Evolutionary conservation across 305 asterid genomes (phyloP).

Genomic region (Coffea humblotiana): DNA sequence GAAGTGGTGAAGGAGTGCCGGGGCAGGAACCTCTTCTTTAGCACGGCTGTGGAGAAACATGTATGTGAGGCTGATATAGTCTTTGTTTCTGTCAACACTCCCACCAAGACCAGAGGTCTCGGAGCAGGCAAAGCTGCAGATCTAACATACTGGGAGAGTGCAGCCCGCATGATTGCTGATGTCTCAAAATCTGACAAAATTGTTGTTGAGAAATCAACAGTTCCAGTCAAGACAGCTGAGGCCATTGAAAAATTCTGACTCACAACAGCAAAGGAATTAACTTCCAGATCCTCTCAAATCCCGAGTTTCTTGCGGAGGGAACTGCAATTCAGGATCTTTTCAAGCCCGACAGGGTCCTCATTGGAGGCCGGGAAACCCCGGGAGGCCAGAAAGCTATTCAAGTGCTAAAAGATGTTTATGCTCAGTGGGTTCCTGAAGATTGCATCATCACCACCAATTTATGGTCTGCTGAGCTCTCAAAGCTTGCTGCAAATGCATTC

Average conservation of each 20-base stretch:
- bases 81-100: conserved; percentile 85
- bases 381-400: conserved; percentile 76
- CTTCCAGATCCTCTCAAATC: conserved; percentile 83
- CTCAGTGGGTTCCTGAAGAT: conserved; percentile 83
- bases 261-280: conserved; percentile 89
- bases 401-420: conserved; percentile 66
- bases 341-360: conserved; percentile 82
- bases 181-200: conserved; percentile 86
- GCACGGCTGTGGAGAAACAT: conserved; percentile 91
- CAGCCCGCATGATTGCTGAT: conserved; percentile 97
- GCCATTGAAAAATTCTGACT: conserved; percentile 77
- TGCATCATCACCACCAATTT: conserved; percentile 71
- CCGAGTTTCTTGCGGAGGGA: conserved; percentile 90
- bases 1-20: conserved; percentile 89
- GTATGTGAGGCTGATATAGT: conserved; percentile 84
- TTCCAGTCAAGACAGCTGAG: conserved; percentile 92
- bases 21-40: conserved; percentile 88
- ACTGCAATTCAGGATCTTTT: conserved; percentile 83
- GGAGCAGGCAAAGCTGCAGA: conserved; percentile 96
- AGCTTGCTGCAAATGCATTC: conserved; percentile 91
- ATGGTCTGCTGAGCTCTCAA: conserved; percentile 96
- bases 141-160: conserved; percentile 89
- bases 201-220: conserved; percentile 90
- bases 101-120: conserved; percentile 83
- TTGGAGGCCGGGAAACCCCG: conserved; percentile 90